phyloP scores from a whole-genome alignment of 2,329 filamentous ascomycete genomes.

The Apiospora kogelbergensis region DNA sequence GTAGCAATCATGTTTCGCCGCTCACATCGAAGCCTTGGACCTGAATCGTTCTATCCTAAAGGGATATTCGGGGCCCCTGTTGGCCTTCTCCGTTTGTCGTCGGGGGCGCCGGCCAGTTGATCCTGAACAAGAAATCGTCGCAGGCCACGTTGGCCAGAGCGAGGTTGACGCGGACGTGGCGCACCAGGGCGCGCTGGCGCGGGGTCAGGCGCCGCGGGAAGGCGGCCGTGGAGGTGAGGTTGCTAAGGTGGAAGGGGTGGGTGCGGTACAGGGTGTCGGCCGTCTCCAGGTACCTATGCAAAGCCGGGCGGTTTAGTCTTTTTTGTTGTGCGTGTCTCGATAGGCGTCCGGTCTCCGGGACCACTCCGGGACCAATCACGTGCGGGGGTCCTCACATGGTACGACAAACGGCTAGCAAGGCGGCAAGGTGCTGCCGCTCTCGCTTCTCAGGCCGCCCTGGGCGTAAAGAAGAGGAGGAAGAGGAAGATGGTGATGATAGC shows the following conservation, averaged over 20 bases:
- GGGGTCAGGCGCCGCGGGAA: conserved; percentile 6
- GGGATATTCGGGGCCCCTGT: neutral
- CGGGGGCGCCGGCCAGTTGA: neutral
- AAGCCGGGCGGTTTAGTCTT: neutral
- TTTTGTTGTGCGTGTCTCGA: too few species aligned
- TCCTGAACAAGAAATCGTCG: neutral
- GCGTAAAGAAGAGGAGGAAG: neutral
- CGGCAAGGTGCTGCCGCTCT: neutral
- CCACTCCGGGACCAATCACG: too few species aligned
- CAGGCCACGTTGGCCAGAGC: neutral
- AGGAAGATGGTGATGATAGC: neutral
- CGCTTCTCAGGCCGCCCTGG: neutral
- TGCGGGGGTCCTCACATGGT: neutral
- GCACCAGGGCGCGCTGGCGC: conserved; percentile 5
- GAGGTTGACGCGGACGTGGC: conserved; percentile 7
- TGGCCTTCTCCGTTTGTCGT: neutral
- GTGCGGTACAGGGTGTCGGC: conserved; percentile 4
- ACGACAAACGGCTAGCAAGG: neutral
- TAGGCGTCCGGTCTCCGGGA: too few species aligned
- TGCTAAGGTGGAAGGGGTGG: conserved; percentile 7
- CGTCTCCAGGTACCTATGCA: conserved; percentile 7
- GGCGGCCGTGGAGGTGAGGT: conserved; percentile 3
- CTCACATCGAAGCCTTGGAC: neutral
- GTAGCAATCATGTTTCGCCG: neutral
- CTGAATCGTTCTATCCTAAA: neutral